These are phyloP conservation scores for Candida arabinofermentans DNA, from an alignment of 805 yeast genomes.

Conservation along the genomic window DNA sequence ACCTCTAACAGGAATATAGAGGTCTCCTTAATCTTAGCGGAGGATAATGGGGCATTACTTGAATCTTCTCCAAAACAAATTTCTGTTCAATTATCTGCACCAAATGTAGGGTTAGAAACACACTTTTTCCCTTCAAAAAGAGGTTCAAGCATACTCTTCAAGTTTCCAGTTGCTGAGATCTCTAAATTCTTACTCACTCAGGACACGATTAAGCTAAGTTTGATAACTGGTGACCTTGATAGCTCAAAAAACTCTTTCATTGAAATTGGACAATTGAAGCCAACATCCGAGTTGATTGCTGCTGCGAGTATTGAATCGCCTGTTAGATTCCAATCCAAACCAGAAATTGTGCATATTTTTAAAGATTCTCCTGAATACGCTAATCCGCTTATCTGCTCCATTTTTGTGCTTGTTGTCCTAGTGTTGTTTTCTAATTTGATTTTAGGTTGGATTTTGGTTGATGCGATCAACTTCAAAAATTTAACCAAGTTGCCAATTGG, in stretches of 20 bases:
- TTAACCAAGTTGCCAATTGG: constrained; percentile 30
- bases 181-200: constrained; percentile 20
- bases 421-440: constrained; percentile 37
- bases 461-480: constrained; percentile 34
- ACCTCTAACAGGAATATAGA: constrained; percentile 5
- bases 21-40: constrained; percentile 15
- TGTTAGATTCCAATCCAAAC: constrained; percentile 42
- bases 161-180: constrained; percentile 18
- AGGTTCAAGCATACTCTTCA: constrained; percentile 10
- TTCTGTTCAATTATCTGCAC: constrained; percentile 17
- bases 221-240: constrained; percentile 28
- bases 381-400: constrained; percentile 44
- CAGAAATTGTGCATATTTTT: constrained; percentile 66
- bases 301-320: constrained; percentile 16
- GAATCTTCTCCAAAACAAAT: constrained; percentile 24
- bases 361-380: constrained; percentile 50
- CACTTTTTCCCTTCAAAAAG: constrained; percentile 21
- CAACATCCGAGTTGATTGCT: constrained; percentile 12
- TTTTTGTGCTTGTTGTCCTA: constrained; percentile 44
- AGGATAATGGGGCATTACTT: constrained; percentile 4
- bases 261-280: constrained; percentile 18
- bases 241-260: constrained; percentile 10
- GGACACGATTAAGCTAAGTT: constrained; percentile 18
- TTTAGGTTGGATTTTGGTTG: constrained; percentile 38
- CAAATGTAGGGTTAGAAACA: constrained; percentile 9